Base-by-base conservation (phyloP, 768 basidiomycete genomes). In the Pisolithus orientalis region DNA sequence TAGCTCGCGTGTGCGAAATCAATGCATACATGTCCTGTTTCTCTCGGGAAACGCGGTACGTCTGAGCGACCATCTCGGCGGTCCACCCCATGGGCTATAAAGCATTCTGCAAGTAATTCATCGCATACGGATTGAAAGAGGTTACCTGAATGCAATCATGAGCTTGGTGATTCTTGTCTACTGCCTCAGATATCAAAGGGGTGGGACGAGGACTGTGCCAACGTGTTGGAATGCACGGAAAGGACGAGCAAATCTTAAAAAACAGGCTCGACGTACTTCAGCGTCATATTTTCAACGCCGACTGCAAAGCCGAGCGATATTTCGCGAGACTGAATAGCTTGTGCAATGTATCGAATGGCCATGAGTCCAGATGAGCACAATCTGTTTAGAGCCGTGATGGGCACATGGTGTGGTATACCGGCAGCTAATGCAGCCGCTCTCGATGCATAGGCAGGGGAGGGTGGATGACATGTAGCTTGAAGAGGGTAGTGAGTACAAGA, bases 341-440 rank as follows among this genome's bases (percentile, higher is more conserved):
- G 87, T 16, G 94, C 92, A 47, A 98, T 88, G 63, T 76, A 83
- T 53, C 90, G 83, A 55, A 98, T 85, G n/a, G 95, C 87, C 80
- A 94, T 91, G 46, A 98, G 76, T 24, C 94, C 94, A 0, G 93
- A 94, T 2, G 93, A 90, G 69, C 95, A 99, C 47, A 98, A 79
- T 52, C 95, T 77, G 69, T 99, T 99, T 50, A 97, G 83, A 10
- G 89, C 87, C 21, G 88, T 88, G 56, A 97, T 79, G n/a, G 94
- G 87, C 13, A 92, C 85, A 56, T 84, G 74, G 50, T 85, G 77
- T 3, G 94, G 95, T 57, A 96, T 87, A 11, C 93, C 94, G 27
- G 93, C 91, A 32, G 89, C 83, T 39, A 95, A 76, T 5, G 90
- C 89, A 28, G 93, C 91, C 44, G 91, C 89, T 31, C 93, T 77